Base-by-base conservation (phyloP, 805 yeast genomes). In the Nematodospora valgi region DNA sequence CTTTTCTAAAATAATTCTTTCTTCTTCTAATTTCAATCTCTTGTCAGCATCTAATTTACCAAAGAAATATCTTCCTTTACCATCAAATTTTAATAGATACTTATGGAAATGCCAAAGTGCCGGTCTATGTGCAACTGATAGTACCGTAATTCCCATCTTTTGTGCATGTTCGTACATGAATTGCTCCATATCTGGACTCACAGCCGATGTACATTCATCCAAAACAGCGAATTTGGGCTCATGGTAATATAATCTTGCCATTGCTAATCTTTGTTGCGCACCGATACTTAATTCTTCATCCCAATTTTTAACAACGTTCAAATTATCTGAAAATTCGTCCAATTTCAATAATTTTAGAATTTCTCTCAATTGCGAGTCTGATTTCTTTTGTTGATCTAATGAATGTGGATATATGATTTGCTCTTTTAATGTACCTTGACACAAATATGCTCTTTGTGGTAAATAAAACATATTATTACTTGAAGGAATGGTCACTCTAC, bases 171-270 rank as follows among this genome's bases (percentile, higher is more conserved):
- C 60, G 52, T 89, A 89, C 86, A 91, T 88, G 48, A 81, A 78
- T 43, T 83, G 86, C 55, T 89, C 98, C 78, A 88, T 82, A 41
- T 83, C 85, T 8, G 93, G 86, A 0, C 96, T 81, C 2, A 89
- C 95, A 1, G 95, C 91, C 3, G 96, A 86, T 1, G 98, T 89
- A 59, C 96, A 89, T 64, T 89, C 98, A 62, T 89, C 98, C 45
- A 89, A 67, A 17, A 89, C 95, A 0, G 98, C 98, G 69, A 88
- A 89, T 57, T 79, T 83, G 2, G 98, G 98, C 49, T 74, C 73
- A 58, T 89, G 96, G 54, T 88, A 89, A 54, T 85, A 89, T 59
- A 89, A 70, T 50, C 97, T 74, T 2, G 95, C 96, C 84, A 91
- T 82, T 10, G 96, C 96, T 44, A 89, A 70, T 48, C 96, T 69